A percentile compares a stretch with the other conserved stretches of the same genome.
Conservation (phyloP, 305 asterid genomes). For the Caryopteris hybrid region DNA sequence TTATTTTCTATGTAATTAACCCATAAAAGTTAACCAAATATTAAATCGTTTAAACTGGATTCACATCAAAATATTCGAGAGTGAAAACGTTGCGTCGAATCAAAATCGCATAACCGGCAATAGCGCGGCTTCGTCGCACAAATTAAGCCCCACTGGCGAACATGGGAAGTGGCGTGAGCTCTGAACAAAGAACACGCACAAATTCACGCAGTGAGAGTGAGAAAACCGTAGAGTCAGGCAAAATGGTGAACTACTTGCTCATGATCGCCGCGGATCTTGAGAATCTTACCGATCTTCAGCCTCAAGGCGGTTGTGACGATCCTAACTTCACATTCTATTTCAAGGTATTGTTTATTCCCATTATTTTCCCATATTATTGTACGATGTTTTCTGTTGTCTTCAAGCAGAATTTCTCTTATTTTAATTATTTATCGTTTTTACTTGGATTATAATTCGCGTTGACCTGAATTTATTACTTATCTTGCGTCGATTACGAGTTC, state of each 20-base stretch:
- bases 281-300: slow-evolving; percentile 72
- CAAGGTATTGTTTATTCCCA: slow-evolving; percentile 39
- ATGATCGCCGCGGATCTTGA: slow-evolving; percentile 76
- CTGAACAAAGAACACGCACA: background rate
- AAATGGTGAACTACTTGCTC: slow-evolving; percentile 69
- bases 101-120: background rate
- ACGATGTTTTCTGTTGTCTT: background rate
- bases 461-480: background rate
- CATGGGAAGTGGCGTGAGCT: background rate
- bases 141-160: background rate
- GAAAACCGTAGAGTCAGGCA: slow-evolving; percentile 12
- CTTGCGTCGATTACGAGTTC: background rate
- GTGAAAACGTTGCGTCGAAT: background rate
- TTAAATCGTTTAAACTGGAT: too few species aligned
- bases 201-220: slow-evolving; percentile 15
- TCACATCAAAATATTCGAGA: background rate
- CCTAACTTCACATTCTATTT: slow-evolving; percentile 65
- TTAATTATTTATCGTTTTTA: background rate
- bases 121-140: background rate
- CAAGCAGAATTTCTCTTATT: background rate
- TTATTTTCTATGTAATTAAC: too few species aligned
- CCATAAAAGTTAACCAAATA: too few species aligned
- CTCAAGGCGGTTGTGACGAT: slow-evolving; percentile 79
- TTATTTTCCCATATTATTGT: background rate
- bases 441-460: background rate